phyloP scores from a whole-genome alignment of 192 early-diverging fungal species.

The Borealophlyctis nickersoniae region DNA sequence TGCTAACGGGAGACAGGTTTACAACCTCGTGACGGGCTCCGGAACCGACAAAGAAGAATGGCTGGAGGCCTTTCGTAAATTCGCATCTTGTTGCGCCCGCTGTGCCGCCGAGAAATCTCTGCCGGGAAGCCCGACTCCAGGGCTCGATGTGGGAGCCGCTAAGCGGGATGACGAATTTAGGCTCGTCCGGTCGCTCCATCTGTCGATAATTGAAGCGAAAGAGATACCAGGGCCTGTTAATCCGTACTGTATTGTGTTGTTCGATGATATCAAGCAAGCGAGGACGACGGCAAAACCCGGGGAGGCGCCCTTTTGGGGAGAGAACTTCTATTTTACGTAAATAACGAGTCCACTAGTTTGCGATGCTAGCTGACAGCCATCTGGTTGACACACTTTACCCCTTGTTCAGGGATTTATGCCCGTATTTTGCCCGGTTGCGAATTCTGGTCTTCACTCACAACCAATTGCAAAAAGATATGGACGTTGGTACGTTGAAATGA shows the following conservation, averaged over 20 bases:
- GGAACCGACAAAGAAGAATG: slow-evolving; percentile 33
- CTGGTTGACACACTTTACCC: no score
- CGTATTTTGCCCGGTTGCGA: slow-evolving; percentile 28
- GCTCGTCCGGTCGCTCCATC: slow-evolving; percentile 18
- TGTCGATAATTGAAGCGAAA: slow-evolving; percentile 42
- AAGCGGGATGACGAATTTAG: slow-evolving; percentile 6
- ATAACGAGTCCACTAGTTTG: no score
- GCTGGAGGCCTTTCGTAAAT: slow-evolving; percentile 21
- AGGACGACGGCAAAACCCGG: slow-evolving; percentile 34
- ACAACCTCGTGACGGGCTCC: slow-evolving; percentile 36
- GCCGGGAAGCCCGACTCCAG: slow-evolving; percentile 4
- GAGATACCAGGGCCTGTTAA: slow-evolving; percentile 23
- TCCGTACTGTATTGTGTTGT: slow-evolving; percentile 37
- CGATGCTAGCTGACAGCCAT: no score
- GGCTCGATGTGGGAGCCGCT: neutral
- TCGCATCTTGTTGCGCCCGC: slow-evolving; percentile 31
- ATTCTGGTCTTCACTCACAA: slow-evolving; percentile 34
- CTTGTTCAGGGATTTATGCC: slow-evolving; percentile 34
- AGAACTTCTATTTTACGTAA: slow-evolving; percentile 36
- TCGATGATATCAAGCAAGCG: slow-evolving; percentile 46
- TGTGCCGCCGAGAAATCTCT: slow-evolving; percentile 1
- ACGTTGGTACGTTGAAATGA: slow-evolving; percentile 31
- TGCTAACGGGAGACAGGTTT: slow-evolving; percentile 26
- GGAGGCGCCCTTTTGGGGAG: slow-evolving; percentile 47
- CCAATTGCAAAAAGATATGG: slow-evolving; percentile 26